phyloP scores from a whole-genome alignment of 345 rosid genomes.

The Diplotaxis tenuifolia region DNA sequence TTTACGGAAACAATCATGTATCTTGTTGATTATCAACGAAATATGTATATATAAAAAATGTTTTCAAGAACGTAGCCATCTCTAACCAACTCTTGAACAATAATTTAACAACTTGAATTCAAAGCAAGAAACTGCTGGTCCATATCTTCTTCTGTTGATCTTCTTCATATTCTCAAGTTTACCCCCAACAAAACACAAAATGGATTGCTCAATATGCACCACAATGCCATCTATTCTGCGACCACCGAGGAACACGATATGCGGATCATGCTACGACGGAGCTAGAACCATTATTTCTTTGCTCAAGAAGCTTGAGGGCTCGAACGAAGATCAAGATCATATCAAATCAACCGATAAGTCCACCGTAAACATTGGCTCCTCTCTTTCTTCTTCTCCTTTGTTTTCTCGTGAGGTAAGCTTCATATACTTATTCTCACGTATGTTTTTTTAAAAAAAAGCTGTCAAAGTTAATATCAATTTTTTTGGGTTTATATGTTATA shows the following conservation, averaged over 20 bases:
- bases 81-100: slow-evolving; percentile 36
- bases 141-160: slow-evolving; percentile 5
- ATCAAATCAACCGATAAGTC: slow-evolving; percentile 17
- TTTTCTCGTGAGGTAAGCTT: slow-evolving; percentile 69
- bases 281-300: slow-evolving; percentile 52
- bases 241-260: slow-evolving; percentile 89
- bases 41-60: background rate
- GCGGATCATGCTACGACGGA: slow-evolving; percentile 73
- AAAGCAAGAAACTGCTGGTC: slow-evolving; percentile 30
- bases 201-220: slow-evolving; percentile 82
- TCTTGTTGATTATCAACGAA: slow-evolving; percentile 19
- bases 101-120: slow-evolving; percentile 30
- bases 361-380: slow-evolving; percentile 14
- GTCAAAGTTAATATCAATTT: no score
- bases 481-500: background rate
- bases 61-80: slow-evolving; percentile 34
- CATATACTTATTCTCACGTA: background rate
- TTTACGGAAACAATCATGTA: slow-evolving; percentile 29
- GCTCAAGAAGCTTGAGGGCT: slow-evolving; percentile 54
- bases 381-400: slow-evolving; percentile 35
- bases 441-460: background rate
- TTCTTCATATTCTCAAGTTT: slow-evolving; percentile 21
- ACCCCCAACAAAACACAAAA: background rate
- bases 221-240: slow-evolving; percentile 68
- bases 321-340: slow-evolving; percentile 24